Conservation (phyloP, 2,329 filamentous ascomycete species). For the Alternaria ventricosa region DNA sequence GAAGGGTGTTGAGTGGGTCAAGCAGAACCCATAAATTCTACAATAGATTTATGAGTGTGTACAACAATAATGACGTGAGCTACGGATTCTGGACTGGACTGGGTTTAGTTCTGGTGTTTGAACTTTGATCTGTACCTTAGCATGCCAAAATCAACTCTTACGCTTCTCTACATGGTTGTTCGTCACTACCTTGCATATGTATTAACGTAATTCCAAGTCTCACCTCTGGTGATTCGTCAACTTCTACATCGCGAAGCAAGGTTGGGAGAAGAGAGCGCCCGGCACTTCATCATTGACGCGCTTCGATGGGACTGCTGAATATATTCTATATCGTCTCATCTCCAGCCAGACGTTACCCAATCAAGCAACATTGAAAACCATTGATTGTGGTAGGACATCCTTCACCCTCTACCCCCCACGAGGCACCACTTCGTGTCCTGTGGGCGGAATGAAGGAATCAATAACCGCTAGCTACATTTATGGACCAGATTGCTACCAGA, state of each 20-base stretch:
- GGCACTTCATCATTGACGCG: neutral
- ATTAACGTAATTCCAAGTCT: neutral
- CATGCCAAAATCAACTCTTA: slow-evolving; percentile 27
- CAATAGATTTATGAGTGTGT: slow-evolving; percentile 21
- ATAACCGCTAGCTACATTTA: neutral
- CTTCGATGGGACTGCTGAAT: neutral
- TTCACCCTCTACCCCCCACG: neutral
- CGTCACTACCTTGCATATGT: neutral
- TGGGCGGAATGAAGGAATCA: neutral
- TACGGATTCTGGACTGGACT: slow-evolving; percentile 30
- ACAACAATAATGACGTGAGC: slow-evolving; percentile 38
- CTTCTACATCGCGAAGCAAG: neutral
- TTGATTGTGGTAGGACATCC: neutral
- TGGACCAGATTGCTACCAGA: neutral
- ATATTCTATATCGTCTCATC: neutral
- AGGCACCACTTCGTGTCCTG: neutral
- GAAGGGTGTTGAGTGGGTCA: slow-evolving; percentile 79
- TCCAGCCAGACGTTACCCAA: neutral
- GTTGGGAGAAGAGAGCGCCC: neutral
- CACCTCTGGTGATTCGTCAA: neutral
- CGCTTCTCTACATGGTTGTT: neutral
- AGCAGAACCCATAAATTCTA: slow-evolving; percentile 58
- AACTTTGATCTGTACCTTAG: slow-evolving; percentile 30
- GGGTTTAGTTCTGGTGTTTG: slow-evolving; percentile 25
- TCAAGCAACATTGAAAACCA: neutral